These are phyloP conservation scores for Pichia gijzeniarum DNA, from an alignment of 805 yeast genomes.

Conservation along the genomic window DNA sequence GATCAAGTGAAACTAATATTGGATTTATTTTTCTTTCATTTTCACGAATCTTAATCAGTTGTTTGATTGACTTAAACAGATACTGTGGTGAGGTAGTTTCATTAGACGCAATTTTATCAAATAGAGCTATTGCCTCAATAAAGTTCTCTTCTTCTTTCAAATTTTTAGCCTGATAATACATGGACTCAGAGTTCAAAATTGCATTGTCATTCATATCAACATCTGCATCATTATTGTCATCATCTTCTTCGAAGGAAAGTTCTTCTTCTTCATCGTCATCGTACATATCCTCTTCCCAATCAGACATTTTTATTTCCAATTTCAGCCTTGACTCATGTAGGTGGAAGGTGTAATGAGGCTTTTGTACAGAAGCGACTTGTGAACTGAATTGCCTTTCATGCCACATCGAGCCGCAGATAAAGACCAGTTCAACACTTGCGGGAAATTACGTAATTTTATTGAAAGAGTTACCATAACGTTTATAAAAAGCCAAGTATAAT, in stretches of 20 bases:
- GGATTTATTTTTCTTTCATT: slow-evolving; percentile 15
- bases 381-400: not conserved
- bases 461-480: too few relatives aligned
- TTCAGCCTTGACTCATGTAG: too few relatives aligned
- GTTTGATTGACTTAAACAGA: slow-evolving; percentile 30
- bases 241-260: slow-evolving; percentile 28
- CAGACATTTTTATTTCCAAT: slow-evolving; percentile 24
- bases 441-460: not conserved
- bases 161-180: slow-evolving; percentile 30
- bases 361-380: too few relatives aligned
- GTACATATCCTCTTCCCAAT: slow-evolving; percentile 34
- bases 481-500: too few relatives aligned
- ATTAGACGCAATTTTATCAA: slow-evolving; percentile 17
- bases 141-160: slow-evolving; percentile 28
- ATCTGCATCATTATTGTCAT: slow-evolving; percentile 11
- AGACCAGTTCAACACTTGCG: too few relatives aligned
- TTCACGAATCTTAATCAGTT: slow-evolving; percentile 26
- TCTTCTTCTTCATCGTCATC: slow-evolving; percentile 31
- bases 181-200: slow-evolving; percentile 21
- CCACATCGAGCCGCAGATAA: too few relatives aligned
- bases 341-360: too few relatives aligned
- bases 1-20: slow-evolving; percentile 14
- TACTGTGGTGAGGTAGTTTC: slow-evolving; percentile 14
- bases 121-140: slow-evolving; percentile 21
- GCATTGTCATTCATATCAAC: slow-evolving; percentile 5